phyloP scores from a whole-genome alignment of 139 green algal genomes.

The Chlamydomonas schloesseri region DNA sequence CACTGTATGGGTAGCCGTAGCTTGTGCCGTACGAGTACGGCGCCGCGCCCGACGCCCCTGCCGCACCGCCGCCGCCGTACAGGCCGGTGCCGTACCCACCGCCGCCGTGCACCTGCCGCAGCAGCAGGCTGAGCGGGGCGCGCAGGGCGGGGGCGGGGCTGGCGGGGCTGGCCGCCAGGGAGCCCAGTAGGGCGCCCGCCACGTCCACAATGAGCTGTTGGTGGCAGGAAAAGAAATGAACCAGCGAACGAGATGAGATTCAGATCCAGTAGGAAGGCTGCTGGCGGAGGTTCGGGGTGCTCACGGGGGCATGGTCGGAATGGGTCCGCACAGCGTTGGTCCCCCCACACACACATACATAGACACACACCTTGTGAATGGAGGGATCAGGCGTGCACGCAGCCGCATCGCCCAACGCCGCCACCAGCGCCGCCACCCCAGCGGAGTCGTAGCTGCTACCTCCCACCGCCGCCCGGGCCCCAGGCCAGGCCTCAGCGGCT shows the following conservation, averaged over 20 bases:
- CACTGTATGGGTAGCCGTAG: not conserved
- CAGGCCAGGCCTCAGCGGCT: not conserved
- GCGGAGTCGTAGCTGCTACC: not conserved
- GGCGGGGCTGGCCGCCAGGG: not conserved
- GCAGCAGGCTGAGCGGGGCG: not conserved
- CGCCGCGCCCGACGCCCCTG: too few relatives aligned
- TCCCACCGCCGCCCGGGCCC: not conserved
- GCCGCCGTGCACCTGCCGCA: not conserved
- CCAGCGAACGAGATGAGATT: too few relatives aligned
- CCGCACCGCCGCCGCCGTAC: too few relatives aligned
- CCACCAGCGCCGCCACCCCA: not conserved
- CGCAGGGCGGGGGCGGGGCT: not conserved
- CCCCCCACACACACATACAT: too few relatives aligned
- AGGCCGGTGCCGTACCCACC: too few relatives aligned
- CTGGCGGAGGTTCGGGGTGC: too few relatives aligned
- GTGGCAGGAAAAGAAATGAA: too few relatives aligned
- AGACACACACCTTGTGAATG: not conserved
- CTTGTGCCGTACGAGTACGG: too few relatives aligned
- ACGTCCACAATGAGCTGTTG: constrained; percentile 23
- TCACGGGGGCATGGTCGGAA: too few relatives aligned
- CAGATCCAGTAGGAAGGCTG: too few relatives aligned
- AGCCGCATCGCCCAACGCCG: not conserved
- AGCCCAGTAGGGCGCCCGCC: not conserved
- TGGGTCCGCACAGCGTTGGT: too few relatives aligned
- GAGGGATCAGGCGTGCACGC: not conserved